Conservation (phyloP, 257 asterid genomes). For the Henckelia pumila region DNA sequence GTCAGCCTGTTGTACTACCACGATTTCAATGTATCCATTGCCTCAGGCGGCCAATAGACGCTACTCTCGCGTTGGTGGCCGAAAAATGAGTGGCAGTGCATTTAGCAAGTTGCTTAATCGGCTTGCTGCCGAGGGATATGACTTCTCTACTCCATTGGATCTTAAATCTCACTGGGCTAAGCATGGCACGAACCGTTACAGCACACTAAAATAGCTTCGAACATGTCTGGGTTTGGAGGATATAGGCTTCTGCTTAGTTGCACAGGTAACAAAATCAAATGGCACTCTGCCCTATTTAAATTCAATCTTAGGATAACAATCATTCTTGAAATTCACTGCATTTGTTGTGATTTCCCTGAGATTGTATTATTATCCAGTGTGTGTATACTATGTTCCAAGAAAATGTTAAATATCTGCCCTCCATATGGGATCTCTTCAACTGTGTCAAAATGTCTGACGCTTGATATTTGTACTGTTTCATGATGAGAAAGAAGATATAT, state of each 20-base stretch:
- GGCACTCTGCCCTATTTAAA: conserved; percentile 10
- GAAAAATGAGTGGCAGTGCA: conserved; percentile 90
- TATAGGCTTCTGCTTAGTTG: conserved; percentile 25
- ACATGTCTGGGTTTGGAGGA: conserved; percentile 11
- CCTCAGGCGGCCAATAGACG: conserved; percentile 82
- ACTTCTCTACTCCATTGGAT: conserved; percentile 74
- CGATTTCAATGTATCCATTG: conserved; percentile 80
- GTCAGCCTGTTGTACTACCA: conserved; percentile 85
- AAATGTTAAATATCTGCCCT: conserved; percentile 7
- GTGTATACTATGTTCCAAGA: conserved; percentile 26
- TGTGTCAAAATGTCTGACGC: background rate
- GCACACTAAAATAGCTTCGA: conserved; percentile 57
- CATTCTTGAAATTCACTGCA: conserved; percentile 21
- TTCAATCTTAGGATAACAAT: conserved; percentile 16
- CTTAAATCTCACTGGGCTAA: conserved; percentile 89
- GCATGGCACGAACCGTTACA: conserved; percentile 86
- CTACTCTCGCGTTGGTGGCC: conserved; percentile 80
- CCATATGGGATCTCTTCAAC: background rate
- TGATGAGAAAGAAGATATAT: background rate
- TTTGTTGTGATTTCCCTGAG: conserved; percentile 31
- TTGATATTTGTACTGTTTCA: background rate
- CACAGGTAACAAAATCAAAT: conserved; percentile 25
- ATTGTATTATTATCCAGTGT: conserved; percentile 30
- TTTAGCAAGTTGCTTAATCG: conserved; percentile 76
- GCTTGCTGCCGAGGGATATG: conserved; percentile 69